Percentiles rank a stretch among this genome's conserved stretches.
These are phyloP conservation scores for Marasmius oreades DNA, from an alignment of 1,284 basidiomycete species.

Conservation along the genomic window DNA sequence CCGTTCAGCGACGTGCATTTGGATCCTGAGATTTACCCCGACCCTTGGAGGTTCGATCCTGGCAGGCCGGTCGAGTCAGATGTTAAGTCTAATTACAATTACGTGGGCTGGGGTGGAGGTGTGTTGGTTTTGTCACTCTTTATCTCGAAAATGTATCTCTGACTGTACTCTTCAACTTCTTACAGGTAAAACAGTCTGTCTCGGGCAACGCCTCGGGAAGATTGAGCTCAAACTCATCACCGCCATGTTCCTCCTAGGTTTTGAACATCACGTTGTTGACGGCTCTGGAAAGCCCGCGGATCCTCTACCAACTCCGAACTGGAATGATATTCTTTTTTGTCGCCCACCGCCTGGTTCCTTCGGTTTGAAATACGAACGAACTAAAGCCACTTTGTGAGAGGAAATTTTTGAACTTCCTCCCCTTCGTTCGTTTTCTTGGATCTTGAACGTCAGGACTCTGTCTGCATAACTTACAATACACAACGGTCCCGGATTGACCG, in stretches of 20 bases:
- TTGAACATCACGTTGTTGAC: constrained; percentile 54
- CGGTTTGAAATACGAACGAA: constrained; percentile 47
- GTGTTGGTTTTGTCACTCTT: constrained; percentile 24
- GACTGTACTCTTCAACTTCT: constrained; percentile 16
- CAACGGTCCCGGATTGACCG: too few species aligned
- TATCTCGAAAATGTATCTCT: constrained; percentile 13
- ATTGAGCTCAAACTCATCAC: constrained; percentile 66
- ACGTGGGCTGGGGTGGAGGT: constrained; percentile 78
- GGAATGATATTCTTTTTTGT: constrained; percentile 71
- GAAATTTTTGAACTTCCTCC: not conserved
- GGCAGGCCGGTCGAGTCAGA: constrained; percentile 35
- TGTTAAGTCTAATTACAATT: constrained; percentile 50
- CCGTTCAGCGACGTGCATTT: constrained; percentile 76
- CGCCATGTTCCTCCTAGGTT: constrained; percentile 60
- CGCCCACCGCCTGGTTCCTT: constrained; percentile 53
- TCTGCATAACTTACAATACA: too few species aligned
- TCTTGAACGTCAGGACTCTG: constrained; percentile 9
- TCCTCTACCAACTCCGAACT: constrained; percentile 57
- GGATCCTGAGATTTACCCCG: constrained; percentile 60
- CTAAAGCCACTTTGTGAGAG: constrained; percentile 30
- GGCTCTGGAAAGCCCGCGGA: constrained; percentile 39
- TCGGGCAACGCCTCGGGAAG: constrained; percentile 68
- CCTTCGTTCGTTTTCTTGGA: not conserved
- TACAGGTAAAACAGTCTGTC: constrained; percentile 61
- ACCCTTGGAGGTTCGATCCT: constrained; percentile 74